phyloP scores from a whole-genome alignment of 768 basidiomycete genomes.

The Amyloporia xantha region DNA sequence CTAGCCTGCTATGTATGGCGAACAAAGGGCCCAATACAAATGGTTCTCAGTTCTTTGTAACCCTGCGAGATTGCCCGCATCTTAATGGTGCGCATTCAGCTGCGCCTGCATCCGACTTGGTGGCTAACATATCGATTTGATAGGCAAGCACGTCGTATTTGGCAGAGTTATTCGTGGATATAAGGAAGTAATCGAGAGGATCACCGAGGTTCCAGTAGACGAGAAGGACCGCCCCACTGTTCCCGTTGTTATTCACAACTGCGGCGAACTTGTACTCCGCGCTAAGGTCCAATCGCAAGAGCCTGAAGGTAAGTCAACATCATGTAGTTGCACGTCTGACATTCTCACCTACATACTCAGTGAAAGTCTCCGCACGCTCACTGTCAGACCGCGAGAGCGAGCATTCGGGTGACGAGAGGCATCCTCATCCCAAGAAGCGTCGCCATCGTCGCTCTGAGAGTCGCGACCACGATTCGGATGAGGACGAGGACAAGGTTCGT shows the following conservation, averaged over 20 bases:
- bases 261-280: slow-evolving; percentile 79
- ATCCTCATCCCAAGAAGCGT: slow-evolving; percentile 12
- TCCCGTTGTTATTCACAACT: slow-evolving; percentile 65
- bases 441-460: neutral
- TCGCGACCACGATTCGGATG: slow-evolving; percentile 1
- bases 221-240: slow-evolving; percentile 65
- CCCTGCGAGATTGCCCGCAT: slow-evolving; percentile 69
- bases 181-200: slow-evolving; percentile 48
- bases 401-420: slow-evolving; percentile 10
- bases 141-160: slow-evolving; percentile 56
- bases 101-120: too few species aligned
- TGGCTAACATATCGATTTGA: too few species aligned
- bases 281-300: slow-evolving; percentile 25
- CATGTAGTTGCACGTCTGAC: neutral
- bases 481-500: slow-evolving; percentile 11
- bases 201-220: slow-evolving; percentile 64
- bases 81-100: slow-evolving; percentile 48
- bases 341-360: neutral
- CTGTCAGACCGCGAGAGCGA: slow-evolving; percentile 5
- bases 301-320: slow-evolving; percentile 12
- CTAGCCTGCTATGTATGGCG: slow-evolving; percentile 80
- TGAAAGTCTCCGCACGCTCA: slow-evolving; percentile 11
- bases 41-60: slow-evolving; percentile 83
- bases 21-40: slow-evolving; percentile 83
- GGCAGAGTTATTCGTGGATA: slow-evolving; percentile 51